These are phyloP conservation scores for Silene latifolia DNA, from an alignment of 148 eudicot genomes.

Conservation along the genomic window DNA sequence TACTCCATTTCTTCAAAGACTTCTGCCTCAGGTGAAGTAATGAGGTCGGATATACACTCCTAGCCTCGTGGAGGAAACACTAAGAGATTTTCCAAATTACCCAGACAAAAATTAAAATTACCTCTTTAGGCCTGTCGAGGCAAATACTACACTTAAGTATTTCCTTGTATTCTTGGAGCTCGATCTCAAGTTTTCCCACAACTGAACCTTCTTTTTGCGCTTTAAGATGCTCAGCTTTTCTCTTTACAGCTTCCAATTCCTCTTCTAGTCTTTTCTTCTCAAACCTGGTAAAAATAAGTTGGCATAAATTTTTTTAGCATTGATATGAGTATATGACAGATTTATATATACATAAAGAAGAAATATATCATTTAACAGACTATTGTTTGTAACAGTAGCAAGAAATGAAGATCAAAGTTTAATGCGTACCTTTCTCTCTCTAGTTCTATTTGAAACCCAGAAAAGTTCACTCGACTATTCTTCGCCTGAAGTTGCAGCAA, in stretches of 20 bases:
- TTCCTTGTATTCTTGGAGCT: constrained; percentile 79
- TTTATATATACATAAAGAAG: not conserved
- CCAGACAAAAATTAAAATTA: constrained; percentile 16
- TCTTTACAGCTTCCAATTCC: constrained; percentile 60
- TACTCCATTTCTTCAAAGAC: not conserved
- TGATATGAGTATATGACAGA: not conserved
- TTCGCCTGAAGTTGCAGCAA: constrained; percentile 64
- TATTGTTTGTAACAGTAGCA: not conserved
- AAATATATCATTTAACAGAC: not conserved
- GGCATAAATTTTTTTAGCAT: not conserved
- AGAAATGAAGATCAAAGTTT: not conserved
- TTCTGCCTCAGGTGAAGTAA: not conserved
- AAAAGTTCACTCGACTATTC: constrained; percentile 43
- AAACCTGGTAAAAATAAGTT: constrained; percentile 43
- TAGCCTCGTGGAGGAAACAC: not conserved
- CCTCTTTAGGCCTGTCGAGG: constrained; percentile 92
- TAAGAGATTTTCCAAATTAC: not conserved
- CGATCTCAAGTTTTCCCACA: constrained; percentile 69
- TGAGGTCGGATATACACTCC: not conserved
- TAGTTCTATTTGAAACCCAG: constrained; percentile 60
- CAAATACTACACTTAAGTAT: constrained; percentile 93
- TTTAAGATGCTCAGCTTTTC: constrained; percentile 57
- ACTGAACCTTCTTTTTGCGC: constrained; percentile 62
- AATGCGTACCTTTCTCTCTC: constrained; percentile 69
- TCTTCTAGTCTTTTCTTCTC: constrained; percentile 79